A percentile compares a stretch with the other conserved stretches of the same genome.
phyloP scores from a whole-genome alignment of 169 alveolate genomes.

The Cryptosporidium xiaoi region DNA sequence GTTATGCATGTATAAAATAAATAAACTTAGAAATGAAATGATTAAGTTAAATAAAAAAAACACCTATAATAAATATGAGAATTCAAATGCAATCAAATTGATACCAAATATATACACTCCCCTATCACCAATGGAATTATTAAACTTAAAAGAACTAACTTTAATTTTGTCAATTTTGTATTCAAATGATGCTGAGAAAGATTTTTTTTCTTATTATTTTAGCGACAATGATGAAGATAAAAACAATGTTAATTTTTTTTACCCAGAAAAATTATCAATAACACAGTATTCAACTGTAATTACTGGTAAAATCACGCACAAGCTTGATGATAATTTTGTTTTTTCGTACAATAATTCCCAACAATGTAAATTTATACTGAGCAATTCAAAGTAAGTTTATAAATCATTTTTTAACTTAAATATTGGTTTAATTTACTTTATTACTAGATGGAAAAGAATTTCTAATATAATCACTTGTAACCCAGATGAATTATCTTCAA shows the following conservation, averaged over 20 bases:
- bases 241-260: slow-evolving; percentile 2
- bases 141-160: slow-evolving; percentile 31
- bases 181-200: neutral
- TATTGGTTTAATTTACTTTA: neutral
- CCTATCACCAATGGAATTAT: slow-evolving; percentile 16
- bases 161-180: slow-evolving; percentile 36
- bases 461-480: slow-evolving; percentile 10
- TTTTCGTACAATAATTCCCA: slow-evolving; percentile 9
- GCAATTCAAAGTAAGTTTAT: slow-evolving; percentile 23
- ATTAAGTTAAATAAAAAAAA: neutral
- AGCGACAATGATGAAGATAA: neutral
- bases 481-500: neutral
- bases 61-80: neutral
- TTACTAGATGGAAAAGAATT: slow-evolving; percentile 26
- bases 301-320: slow-evolving; percentile 28
- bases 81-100: slow-evolving; percentile 5
- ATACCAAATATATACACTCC: slow-evolving; percentile 53
- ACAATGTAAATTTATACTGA: slow-evolving; percentile 10
- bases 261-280: neutral
- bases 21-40: slow-evolving; percentile 33
- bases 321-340: neutral
- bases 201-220: neutral
- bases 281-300: slow-evolving; percentile 10
- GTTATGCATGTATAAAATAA: slow-evolving; percentile 6
- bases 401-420: neutral